Conservation (phyloP, 495 filamentous ascomycete genomes). For the Aspergillus bridgeri region DNA sequence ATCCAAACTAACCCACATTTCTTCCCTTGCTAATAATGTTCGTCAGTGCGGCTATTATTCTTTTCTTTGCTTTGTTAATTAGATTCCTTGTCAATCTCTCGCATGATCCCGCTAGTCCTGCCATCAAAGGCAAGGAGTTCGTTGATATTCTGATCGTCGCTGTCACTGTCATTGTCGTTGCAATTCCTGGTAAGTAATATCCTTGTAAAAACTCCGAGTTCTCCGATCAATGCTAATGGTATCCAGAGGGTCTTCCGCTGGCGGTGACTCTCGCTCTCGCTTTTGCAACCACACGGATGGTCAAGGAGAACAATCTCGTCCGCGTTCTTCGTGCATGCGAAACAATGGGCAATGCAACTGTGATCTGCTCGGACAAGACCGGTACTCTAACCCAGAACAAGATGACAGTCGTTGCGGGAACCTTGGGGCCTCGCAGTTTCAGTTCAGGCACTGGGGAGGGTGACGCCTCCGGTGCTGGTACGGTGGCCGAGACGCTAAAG, state of each 20-base stretch:
- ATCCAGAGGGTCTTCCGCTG: constrained; percentile 58
- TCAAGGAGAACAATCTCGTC: constrained; percentile 68
- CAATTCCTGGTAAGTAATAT: constrained; percentile 51
- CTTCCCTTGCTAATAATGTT: constrained; percentile 22
- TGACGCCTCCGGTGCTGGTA: constrained; percentile 13
- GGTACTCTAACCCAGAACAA: constrained; percentile 70
- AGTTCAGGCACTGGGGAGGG: constrained; percentile 33
- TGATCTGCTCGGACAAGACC: constrained; percentile 68
- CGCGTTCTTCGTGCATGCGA: constrained; percentile 64
- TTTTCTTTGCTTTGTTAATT: constrained; percentile 62
- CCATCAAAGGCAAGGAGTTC: constrained; percentile 61
- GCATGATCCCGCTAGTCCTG: constrained; percentile 43
- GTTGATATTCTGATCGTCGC: constrained; percentile 66
- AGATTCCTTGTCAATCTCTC: constrained; percentile 55
- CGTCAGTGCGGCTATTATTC: constrained; percentile 54
- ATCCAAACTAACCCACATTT: not conserved
- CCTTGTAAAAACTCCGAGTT: not conserved
- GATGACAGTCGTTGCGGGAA: constrained; percentile 67
- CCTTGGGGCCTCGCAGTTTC: constrained; percentile 55
- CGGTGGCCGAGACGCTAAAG: constrained; percentile 34
- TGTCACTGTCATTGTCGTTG: constrained; percentile 68
- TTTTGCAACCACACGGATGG: constrained; percentile 66
- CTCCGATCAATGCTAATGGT: constrained; percentile 11
- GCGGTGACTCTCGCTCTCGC: constrained; percentile 68
- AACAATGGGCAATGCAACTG: constrained; percentile 70